Conservation (phyloP, 2,329 filamentous ascomycete genomes). For the Parastagonospora avenae region DNA sequence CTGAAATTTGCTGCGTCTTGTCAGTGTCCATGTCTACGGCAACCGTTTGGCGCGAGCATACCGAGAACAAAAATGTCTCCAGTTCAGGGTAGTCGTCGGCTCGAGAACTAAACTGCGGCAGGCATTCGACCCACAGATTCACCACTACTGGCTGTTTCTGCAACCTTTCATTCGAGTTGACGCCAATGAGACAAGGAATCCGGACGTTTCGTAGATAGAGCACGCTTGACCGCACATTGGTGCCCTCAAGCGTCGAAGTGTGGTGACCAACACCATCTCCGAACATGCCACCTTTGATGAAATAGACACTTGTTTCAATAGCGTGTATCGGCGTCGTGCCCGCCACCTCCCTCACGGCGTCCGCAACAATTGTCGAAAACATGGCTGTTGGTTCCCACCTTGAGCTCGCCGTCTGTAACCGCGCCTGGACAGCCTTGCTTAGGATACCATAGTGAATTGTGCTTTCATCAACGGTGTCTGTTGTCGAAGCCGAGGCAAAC, state of each 20-base stretch:
- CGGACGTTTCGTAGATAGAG: conserved; percentile 63
- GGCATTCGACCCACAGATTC: conserved; percentile 65
- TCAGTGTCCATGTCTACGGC: conserved; percentile 15
- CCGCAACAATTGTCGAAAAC: conserved; percentile 19
- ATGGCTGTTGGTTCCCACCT: conserved; percentile 33
- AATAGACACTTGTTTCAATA: conserved; percentile 59
- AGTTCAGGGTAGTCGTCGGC: conserved; percentile 61
- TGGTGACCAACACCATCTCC: conserved; percentile 64
- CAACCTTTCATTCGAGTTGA: conserved; percentile 72
- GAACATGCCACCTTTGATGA: conserved; percentile 72
- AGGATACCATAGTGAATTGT: conserved; percentile 78
- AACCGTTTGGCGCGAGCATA: conserved; percentile 43
- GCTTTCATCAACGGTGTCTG: conserved; percentile 68
- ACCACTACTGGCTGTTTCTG: conserved; percentile 69
- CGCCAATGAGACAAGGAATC: conserved; percentile 71
- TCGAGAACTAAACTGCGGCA: conserved; percentile 39
- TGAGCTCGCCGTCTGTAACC: conserved; percentile 42
- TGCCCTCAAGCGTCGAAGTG: conserved; percentile 32
- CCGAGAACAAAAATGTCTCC: conserved; percentile 67
- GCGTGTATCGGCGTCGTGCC: conserved; percentile 39
- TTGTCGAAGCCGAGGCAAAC: conserved; percentile 63
- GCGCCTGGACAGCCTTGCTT: conserved; percentile 66
- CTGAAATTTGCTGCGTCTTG: conserved; percentile 45
- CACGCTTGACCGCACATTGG: conserved; percentile 25
- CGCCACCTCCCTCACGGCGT: conserved; percentile 27